Base-by-base conservation (phyloP, 2,329 filamentous ascomycete genomes). In the Claviceps sp. region DNA sequence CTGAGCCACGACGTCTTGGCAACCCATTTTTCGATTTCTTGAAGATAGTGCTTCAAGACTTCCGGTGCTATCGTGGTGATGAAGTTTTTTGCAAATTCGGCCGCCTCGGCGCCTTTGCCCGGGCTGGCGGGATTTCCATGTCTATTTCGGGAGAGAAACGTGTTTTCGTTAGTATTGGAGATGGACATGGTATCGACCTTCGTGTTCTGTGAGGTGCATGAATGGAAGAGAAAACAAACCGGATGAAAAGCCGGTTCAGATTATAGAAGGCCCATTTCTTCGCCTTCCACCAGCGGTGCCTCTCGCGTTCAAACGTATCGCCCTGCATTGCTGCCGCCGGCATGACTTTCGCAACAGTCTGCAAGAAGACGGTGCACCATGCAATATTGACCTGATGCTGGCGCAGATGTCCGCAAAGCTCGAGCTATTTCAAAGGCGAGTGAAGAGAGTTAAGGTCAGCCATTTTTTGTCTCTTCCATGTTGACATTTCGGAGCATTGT, bases 231-330 rank as follows among this genome's bases (percentile, higher is more conserved):
- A 26, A 26, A 26, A 56, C 76, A 55, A 72, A 91, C 86, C 88
- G 81, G 60, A 97, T 90, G 64, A 93, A 98, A 18, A 98, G 79
- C 56, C 93, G 81, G 72, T 98, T 98, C 60, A 98, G 72, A 69
- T 97, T 97, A 63, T 93, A 95, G 69, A 96, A 98, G 14, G 91
- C 86, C 93, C 93, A 97, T 71, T 98, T 98, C 82, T 97, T 97
- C 57, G 90, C 87, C 75, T 97, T 98, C 91, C 91, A 98, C 91
- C 93, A 98, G 68, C 96, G 89, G 65, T 95, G 90, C 62, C 85
- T 80, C 69, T 97, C 93, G 53, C 93, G 82, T 64, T 97, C 91
- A 54, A 88, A 82, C 50, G 85, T 72, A 54, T 83, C 88, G 55
- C 87, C 87, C 55, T 94, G 88, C 78, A 97, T 83, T 38, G 90